Evolutionary conservation across 331 rosid species (phyloP).

Genomic region (Pyracantha coccinea): DNA sequence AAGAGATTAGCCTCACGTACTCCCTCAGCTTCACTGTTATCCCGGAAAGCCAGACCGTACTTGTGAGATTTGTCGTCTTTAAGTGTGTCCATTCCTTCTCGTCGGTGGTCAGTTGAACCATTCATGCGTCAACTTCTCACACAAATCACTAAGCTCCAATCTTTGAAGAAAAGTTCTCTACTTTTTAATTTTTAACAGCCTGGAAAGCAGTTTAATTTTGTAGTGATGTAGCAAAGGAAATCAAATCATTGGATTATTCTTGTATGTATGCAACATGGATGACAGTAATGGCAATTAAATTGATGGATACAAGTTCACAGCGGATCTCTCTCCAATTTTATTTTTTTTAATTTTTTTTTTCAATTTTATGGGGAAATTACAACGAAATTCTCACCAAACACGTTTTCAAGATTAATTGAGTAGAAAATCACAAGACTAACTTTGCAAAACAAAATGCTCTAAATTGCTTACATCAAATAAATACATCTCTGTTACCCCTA

Average conservation of each 20-base stretch:
- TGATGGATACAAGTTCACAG: neutral
- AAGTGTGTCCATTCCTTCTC: neutral
- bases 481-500: no score
- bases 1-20: conserved; percentile 23
- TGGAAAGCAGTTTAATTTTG: neutral
- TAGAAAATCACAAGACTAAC: neutral
- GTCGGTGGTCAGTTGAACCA: neutral
- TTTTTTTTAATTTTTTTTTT: rapidly evolving
- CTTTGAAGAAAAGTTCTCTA: neutral
- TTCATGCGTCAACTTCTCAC: neutral
- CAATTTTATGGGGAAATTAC: no score
- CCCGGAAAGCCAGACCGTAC: conserved; percentile 12
- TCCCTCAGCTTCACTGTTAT: conserved; percentile 21
- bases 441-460: neutral
- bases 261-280: neutral
- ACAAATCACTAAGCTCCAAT: neutral
- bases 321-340: neutral
- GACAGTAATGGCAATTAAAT: neutral
- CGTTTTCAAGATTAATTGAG: neutral
- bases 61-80: conserved; percentile 11
- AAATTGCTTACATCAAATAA: neutral
- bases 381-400: neutral
- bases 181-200: neutral
- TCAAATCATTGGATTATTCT: neutral
- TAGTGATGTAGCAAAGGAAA: neutral